Percentiles rank a stretch among this genome's conserved stretches.
Conservation (phyloP, 2,329 filamentous ascomycete genomes). For the Diaporthe sp. region DNA sequence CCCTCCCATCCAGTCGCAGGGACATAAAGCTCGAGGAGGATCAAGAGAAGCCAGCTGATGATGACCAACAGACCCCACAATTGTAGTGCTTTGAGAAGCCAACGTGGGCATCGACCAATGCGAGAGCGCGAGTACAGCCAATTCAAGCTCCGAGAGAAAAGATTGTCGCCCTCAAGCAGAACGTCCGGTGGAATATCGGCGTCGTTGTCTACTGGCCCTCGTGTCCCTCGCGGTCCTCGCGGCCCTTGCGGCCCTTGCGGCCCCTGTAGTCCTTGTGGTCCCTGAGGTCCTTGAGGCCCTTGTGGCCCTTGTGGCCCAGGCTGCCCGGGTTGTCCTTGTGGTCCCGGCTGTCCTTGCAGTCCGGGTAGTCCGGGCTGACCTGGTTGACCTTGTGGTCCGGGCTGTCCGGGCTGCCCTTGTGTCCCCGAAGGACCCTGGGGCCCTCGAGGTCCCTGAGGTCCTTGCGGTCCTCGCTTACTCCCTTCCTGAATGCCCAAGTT, state of each 20-base stretch:
- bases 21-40: constrained; percentile 30
- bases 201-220: background rate
- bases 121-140: background rate
- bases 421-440: background rate
- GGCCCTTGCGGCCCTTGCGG: background rate
- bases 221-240: background rate
- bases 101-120: constrained; percentile 18
- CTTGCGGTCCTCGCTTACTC: background rate
- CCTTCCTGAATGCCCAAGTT: background rate
- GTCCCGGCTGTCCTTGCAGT: background rate
- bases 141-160: constrained; percentile 1
- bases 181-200: background rate
- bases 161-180: background rate
- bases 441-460: background rate
- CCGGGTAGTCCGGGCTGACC: background rate
- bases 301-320: background rate
- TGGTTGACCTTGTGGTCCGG: background rate
- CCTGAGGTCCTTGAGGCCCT: background rate
- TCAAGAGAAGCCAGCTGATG: constrained; percentile 20
- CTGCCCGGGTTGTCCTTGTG: background rate
- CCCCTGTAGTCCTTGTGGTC: background rate
- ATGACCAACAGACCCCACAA: constrained; percentile 27
- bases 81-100: constrained; percentile 22
- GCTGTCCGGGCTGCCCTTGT: background rate
- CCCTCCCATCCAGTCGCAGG: constrained; percentile 36